Evolutionary conservation across 2,329 filamentous ascomycete genomes (phyloP), one percentile per base, ranked within the genome.

Genomic region (Coniochaeta ligniaria): DNA sequence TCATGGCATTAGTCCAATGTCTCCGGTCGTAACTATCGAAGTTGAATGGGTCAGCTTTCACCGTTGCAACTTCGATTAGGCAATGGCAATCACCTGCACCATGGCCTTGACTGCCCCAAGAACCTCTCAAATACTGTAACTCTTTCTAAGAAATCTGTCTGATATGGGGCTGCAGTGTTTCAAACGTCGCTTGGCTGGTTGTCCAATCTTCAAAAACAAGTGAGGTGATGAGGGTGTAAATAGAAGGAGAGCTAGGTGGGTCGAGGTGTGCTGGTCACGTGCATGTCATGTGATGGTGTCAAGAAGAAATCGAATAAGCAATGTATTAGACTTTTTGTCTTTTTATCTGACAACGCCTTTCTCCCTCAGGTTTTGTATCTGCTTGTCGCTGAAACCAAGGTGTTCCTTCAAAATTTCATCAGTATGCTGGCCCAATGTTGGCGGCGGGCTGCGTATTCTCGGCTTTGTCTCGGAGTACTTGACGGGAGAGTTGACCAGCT

Each of bases 401-500:
- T 92, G 71, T 26, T 83, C 81, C 22, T 73, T 71, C 61, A 96
- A 73, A 6, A 96, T 81, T 72, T 95, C 90, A 65, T 91, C 80
- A 0, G 92, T 96, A 73, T 96, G 92, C 75, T 96, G 86, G 0
- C 93, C 95, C 36, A 99, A 76, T 8, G 88, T 90, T 1, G 95
- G 95, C 20, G 95, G 95, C 28, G 90, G 84, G 3, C 80, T 88
- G 36, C 94, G 82, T 43, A 96, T 86, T 3, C 85, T 83, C 0
- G 93, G 92, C 66, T 83, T 86, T 28, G 89, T 90, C 66, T 93
- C 86, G 6, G 92, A 96, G 73, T 92, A 96, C 73, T 99, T 99
- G 62, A 99, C 88, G 0, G 95, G 95, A 0, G 92, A 96, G 69
- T 96, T 97, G 59, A 99, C 89, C 70, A 99, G 78, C 75, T 92